phyloP scores from a whole-genome alignment of 345 rosid species.

The Corchorus olitorius region DNA sequence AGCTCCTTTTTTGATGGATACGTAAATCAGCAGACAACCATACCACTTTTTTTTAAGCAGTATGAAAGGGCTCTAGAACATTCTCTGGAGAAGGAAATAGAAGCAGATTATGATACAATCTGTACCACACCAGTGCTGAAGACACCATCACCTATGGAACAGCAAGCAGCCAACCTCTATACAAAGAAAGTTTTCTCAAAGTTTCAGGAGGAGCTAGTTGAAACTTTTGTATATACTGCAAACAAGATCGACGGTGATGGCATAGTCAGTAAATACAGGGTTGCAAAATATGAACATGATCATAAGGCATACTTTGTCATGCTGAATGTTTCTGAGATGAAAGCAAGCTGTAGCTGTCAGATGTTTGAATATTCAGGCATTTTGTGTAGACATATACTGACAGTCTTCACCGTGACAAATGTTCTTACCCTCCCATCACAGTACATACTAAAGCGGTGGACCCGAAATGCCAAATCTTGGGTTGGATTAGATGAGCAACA shows the following conservation, averaged over 20 bases:
- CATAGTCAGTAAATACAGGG: conserved; percentile 45
- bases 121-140: conserved; percentile 51
- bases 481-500: conserved; percentile 44
- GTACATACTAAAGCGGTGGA: conserved; percentile 63
- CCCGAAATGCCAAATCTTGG: conserved; percentile 57
- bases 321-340: conserved; percentile 47
- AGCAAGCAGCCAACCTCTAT: conserved; percentile 66
- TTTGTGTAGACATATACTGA: conserved; percentile 63
- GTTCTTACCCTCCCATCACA: conserved; percentile 63
- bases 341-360: conserved; percentile 65
- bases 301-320: conserved; percentile 56
- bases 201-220: conserved; percentile 78
- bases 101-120: conserved; percentile 64
- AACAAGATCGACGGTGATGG: conserved; percentile 61
- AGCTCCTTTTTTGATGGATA: conserved; percentile 62
- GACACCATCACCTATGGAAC: conserved; percentile 79
- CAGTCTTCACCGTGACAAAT: conserved; percentile 70
- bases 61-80: conserved; percentile 62
- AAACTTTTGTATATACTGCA: conserved; percentile 67
- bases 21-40: conserved; percentile 62
- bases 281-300: conserved; percentile 63
- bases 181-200: conserved; percentile 58
- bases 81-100: conserved; percentile 61
- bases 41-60: conserved; percentile 58
- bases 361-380: conserved; percentile 72